These are phyloP conservation scores for Lentinula raphanica DNA, from an alignment of 768 basidiomycete species.

Conservation along the genomic window DNA sequence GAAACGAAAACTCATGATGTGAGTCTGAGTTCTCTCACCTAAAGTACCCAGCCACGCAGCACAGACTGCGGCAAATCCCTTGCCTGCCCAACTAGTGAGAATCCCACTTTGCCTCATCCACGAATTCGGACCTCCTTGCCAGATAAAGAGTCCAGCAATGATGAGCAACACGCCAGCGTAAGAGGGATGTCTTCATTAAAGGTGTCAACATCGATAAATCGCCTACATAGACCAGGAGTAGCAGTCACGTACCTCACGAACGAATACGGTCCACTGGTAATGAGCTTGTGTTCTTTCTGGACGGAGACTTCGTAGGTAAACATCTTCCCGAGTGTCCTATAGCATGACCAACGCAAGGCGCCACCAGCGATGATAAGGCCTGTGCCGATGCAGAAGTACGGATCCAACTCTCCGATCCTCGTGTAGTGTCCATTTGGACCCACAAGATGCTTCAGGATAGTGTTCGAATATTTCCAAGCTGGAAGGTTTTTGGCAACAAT, in stretches of 20 bases:
- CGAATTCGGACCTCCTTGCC: slow-evolving; percentile 7
- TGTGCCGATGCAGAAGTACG: slow-evolving; percentile 25
- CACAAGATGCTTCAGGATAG: background rate
- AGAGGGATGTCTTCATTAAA: background rate
- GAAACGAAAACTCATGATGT: background rate
- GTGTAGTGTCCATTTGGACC: background rate
- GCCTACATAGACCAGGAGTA: background rate
- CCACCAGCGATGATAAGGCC: slow-evolving; percentile 22
- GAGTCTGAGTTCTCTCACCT: background rate
- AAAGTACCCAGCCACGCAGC: background rate
- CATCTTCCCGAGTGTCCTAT: slow-evolving; percentile 27
- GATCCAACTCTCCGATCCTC: slow-evolving; percentile 10
- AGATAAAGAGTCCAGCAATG: slow-evolving; percentile 10
- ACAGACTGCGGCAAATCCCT: background rate
- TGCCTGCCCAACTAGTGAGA: slow-evolving; percentile 9
- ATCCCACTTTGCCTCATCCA: slow-evolving; percentile 14
- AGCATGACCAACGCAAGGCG: slow-evolving; percentile 31
- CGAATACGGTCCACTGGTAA: slow-evolving; percentile 35
- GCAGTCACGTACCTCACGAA: slow-evolving; percentile 18
- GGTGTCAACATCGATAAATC: background rate
- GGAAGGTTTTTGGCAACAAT: background rate
- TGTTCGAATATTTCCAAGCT: background rate
- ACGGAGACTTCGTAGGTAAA: slow-evolving; percentile 39
- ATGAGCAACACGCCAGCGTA: slow-evolving; percentile 19
- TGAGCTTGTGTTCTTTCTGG: slow-evolving; percentile 27